Percentiles rank a stretch among this genome's conserved stretches.
These are phyloP conservation scores for Sugiyamaella neomexicana DNA, from an alignment of 1,139 yeast species.

Conservation along the genomic window DNA sequence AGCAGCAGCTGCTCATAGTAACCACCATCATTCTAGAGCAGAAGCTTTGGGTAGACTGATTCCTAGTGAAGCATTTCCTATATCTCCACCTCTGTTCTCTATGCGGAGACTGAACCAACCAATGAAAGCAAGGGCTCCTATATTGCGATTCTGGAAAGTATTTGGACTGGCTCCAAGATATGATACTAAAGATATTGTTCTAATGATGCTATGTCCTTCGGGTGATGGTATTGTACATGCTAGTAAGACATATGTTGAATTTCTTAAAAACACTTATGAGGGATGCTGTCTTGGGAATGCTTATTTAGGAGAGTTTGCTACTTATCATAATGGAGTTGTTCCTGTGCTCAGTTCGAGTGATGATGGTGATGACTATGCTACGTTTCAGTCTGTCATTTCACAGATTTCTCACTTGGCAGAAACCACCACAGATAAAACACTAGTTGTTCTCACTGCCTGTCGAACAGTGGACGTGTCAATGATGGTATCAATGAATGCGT, in stretches of 20 bases:
- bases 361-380: background rate
- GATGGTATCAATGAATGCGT: conserved; percentile 8
- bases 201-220: conserved; percentile 37
- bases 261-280: conserved; percentile 40
- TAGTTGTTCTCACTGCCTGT: conserved; percentile 16
- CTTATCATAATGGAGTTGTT: conserved; percentile 21
- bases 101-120: conserved; percentile 34
- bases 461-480: conserved; percentile 5
- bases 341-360: conserved; percentile 14
- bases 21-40: conserved; percentile 3
- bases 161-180: conserved; percentile 41
- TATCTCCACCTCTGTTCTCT: conserved; percentile 35
- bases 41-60: conserved; percentile 16
- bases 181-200: conserved; percentile 36
- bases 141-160: conserved; percentile 42
- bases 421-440: conserved; percentile 7
- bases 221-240: conserved; percentile 34
- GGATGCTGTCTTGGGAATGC: conserved; percentile 40
- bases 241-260: conserved; percentile 32
- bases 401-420: conserved; percentile 14
- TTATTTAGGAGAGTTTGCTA: conserved; percentile 33
- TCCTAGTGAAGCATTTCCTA: conserved; percentile 25
- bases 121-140: conserved; percentile 40
- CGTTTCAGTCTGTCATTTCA: conserved; percentile 4
- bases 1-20: background rate